These are phyloP conservation scores for Aureobasidium leucospermi DNA, from an alignment of 2,329 filamentous ascomycete genomes.

Conservation along the genomic window DNA sequence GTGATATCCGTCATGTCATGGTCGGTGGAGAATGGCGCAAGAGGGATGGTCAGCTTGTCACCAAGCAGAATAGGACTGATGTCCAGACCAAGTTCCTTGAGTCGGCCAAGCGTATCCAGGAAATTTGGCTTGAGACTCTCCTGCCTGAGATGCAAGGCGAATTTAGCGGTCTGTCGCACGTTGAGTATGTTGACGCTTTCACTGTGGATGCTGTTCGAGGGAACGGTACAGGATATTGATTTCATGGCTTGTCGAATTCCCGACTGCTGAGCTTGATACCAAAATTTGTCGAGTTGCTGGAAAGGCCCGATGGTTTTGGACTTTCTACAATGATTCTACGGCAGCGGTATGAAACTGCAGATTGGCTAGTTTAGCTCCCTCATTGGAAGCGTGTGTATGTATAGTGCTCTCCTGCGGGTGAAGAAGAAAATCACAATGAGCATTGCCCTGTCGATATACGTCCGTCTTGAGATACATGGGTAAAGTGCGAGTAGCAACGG, in stretches of 20 bases:
- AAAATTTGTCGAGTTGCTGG: too few relatives aligned
- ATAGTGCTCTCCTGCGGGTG: too few relatives aligned
- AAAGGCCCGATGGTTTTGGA: too few relatives aligned
- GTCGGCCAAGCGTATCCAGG: neutral
- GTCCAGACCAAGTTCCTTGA: neutral
- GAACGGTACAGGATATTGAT: neutral
- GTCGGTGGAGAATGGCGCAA: slow-evolving; percentile 45
- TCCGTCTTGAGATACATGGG: too few relatives aligned
- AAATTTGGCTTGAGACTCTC: neutral
- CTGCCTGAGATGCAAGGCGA: neutral
- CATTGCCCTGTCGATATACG: too few relatives aligned
- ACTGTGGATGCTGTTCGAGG: slow-evolving; percentile 3
- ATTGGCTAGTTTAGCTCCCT: too few relatives aligned
- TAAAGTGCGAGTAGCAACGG: too few relatives aligned
- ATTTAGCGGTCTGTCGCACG: neutral
- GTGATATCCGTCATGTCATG: slow-evolving; percentile 45
- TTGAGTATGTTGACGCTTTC: neutral
- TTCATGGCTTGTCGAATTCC: too few relatives aligned
- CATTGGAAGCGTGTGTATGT: too few relatives aligned
- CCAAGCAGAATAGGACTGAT: neutral
- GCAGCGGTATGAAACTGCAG: too few relatives aligned
- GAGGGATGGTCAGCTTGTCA: slow-evolving; percentile 31
- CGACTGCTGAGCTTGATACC: neutral
- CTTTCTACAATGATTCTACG: too few relatives aligned
- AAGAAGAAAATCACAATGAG: too few relatives aligned